These are phyloP conservation scores for Trichoderma sp. DNA, from an alignment of 2,329 filamentous ascomycete genomes.

Conservation along the genomic window DNA sequence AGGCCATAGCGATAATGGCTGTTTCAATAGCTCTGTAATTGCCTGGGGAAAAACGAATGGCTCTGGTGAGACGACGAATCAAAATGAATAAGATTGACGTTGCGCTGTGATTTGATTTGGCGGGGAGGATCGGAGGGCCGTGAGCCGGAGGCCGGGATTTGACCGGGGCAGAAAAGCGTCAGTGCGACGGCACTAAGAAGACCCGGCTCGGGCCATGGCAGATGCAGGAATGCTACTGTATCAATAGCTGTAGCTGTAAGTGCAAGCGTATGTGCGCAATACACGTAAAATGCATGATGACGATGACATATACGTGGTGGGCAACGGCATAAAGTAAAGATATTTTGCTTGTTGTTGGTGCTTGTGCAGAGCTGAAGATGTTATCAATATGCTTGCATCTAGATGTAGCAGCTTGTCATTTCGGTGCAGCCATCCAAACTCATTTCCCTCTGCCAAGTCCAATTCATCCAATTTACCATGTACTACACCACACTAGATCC, in stretches of 20 bases:
- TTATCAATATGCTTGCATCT: background rate
- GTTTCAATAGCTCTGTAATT: background rate
- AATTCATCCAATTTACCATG: background rate
- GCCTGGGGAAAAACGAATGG: background rate
- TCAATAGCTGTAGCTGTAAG: background rate
- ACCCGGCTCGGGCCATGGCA: slow-evolving; percentile 3
- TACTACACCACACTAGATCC: background rate
- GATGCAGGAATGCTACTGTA: background rate
- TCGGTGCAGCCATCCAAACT: background rate
- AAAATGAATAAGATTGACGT: background rate
- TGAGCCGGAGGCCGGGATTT: slow-evolving; percentile 16
- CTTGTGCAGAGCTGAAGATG: background rate
- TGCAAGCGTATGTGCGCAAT: background rate
- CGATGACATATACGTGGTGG: background rate
- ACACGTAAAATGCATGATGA: slow-evolving; percentile 7
- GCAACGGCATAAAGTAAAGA: background rate
- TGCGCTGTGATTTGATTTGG: background rate
- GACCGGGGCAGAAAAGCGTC: background rate
- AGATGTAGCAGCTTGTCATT: background rate
- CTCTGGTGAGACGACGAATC: background rate
- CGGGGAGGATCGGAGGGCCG: slow-evolving; percentile 22
- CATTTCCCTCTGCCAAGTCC: background rate
- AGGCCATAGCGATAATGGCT: slow-evolving; percentile 48
- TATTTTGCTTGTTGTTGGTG: background rate
- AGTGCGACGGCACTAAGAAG: background rate